These are phyloP conservation scores for Rhynchospora breviuscula DNA, from an alignment of 176 grass and related monocot species.

Conservation along the genomic window DNA sequence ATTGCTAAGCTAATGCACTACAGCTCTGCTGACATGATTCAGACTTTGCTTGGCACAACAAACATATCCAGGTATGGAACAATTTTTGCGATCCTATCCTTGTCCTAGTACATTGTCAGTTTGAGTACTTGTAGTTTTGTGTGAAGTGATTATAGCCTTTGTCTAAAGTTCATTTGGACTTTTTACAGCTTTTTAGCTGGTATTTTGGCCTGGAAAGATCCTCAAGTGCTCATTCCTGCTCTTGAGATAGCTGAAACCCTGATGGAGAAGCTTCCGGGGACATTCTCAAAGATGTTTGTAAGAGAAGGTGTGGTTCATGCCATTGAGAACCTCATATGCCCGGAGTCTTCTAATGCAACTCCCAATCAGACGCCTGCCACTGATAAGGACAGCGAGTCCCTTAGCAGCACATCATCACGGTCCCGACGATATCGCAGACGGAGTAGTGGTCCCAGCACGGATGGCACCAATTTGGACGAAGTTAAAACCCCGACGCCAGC, in stretches of 20 bases:
- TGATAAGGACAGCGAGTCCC: constrained; percentile 33
- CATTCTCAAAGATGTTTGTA: constrained; percentile 81
- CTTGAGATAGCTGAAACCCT: constrained; percentile 80
- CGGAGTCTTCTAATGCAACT: constrained; percentile 31
- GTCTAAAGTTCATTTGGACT: background rate
- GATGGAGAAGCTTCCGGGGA: constrained; percentile 82
- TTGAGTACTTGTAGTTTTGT: constrained; percentile 3
- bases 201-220: constrained; percentile 87
- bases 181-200: constrained; percentile 75
- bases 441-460: constrained; percentile 29
- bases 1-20: constrained; percentile 87
- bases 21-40: constrained; percentile 81
- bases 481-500: constrained; percentile 37
- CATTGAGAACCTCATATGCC: constrained; percentile 58
- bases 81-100: background rate
- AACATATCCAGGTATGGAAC: constrained; percentile 75
- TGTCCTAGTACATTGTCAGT: background rate
- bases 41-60: constrained; percentile 54
- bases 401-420: constrained; percentile 49
- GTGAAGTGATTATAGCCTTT: background rate
- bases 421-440: constrained; percentile 56
- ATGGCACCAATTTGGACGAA: constrained; percentile 42
- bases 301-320: constrained; percentile 95
- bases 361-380: constrained; percentile 29
- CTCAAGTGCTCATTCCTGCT: constrained; percentile 71